Percentiles rank a stretch among this genome's conserved stretches.
phyloP scores from a whole-genome alignment of 208 protist genomes.

The Porcisia hertigi region DNA sequence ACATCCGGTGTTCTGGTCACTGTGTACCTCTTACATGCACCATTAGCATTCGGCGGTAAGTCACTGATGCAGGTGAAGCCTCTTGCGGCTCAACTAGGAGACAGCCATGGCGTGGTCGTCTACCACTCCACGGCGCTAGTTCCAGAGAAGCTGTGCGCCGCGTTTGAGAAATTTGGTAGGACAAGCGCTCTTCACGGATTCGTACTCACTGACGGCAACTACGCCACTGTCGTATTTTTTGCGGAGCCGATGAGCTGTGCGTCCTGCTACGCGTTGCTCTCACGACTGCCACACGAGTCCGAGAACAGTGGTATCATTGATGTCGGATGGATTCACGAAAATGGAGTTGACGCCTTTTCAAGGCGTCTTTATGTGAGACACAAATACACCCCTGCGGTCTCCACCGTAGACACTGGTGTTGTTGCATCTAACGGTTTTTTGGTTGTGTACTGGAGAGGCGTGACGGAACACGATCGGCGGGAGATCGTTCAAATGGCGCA shows the following conservation, averaged over 20 bases:
- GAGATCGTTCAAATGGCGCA: constrained; percentile 18
- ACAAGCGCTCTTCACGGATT: constrained; percentile 29
- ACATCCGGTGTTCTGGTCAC: neutral
- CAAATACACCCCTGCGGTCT: constrained; percentile 3
- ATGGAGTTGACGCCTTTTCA: constrained; percentile 26
- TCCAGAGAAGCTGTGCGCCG: constrained; percentile 19
- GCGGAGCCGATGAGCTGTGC: constrained; percentile 25
- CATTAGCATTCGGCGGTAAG: neutral
- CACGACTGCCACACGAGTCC: constrained; percentile 10
- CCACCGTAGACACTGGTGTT: neutral
- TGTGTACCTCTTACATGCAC: neutral
- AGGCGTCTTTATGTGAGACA: constrained; percentile 54
- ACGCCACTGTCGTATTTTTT: constrained; percentile 42
- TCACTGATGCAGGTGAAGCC: constrained; percentile 11
- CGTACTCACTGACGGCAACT: constrained; percentile 32
- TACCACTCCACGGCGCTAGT: constrained; percentile 31
- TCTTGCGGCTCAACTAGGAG: constrained; percentile 33
- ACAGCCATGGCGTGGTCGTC: constrained; percentile 45
- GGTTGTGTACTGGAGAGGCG: constrained; percentile 42
- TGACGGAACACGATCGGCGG: constrained; percentile 15
- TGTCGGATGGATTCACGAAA: constrained; percentile 74
- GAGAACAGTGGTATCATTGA: constrained; percentile 21
- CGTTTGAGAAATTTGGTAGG: constrained; percentile 35
- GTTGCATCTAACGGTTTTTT: constrained; percentile 34
- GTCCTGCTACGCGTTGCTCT: constrained; percentile 33